Base-by-base conservation (phyloP, 257 asterid genomes). In the Solanum tarijense region DNA sequence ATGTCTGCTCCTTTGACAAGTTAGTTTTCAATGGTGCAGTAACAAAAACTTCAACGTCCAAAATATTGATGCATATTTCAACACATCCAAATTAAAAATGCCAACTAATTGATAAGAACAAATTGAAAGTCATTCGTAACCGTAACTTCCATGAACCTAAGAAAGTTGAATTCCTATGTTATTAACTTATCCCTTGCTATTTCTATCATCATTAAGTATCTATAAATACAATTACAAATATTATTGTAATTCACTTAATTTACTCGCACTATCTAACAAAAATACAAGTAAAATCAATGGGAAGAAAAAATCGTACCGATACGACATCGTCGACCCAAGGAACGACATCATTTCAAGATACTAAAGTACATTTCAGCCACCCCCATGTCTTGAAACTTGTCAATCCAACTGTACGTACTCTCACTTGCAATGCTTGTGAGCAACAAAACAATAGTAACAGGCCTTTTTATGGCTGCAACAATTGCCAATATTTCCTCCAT, bases 331-430 rank as follows among this genome's bases (percentile, higher is more conserved):
- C 7, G 58, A 46, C 6, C 2, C 86, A 46, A 11, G 23, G 43
- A 4, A 69, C 6, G 38, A 69, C 76, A 7, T 69, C 12, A 7
- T 31, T 16, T 71, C 41, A 4, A 32, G 78, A 71, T 1, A 32
- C 18, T 32, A 2, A 86, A 76, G 12, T 48, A 52, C 96, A 94
- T 38, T 93, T 93, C 88, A 91, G 94, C 91, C 96, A 94, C 10
- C 92, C 93, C 66, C 94, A 94, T 39, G 89, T 92, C 31, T 52
- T 94, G 75, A 82, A 39, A 79, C 90, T 86, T 1, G 85, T 90
- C 0, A 85, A 87, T 46, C 38, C 89, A 21, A 85, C 89, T 16
- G 91, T 89, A 74, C 60, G 8, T 68, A 27, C 75, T 52, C 66
- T 89, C 76, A 16, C 46, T 5, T 91, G 93, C 86, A 41, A 78